Evolutionary conservation across 2,329 filamentous ascomycete species (phyloP).

Genomic region (Phaeosphaeriaceae sp.): DNA sequence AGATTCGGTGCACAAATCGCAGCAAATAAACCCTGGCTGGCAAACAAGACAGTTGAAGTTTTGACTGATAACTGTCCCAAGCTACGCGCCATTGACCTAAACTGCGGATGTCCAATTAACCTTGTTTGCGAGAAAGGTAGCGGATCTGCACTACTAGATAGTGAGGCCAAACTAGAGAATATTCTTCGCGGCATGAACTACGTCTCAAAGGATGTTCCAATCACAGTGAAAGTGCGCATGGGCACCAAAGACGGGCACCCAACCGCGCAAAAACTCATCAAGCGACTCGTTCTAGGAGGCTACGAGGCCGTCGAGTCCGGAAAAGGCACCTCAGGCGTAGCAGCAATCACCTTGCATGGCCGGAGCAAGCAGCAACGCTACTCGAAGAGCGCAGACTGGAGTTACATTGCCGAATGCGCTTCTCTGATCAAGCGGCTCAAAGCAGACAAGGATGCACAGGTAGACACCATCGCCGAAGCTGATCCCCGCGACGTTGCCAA

Average conservation of each 20-base stretch:
- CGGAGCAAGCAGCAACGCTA: conserved; percentile 94
- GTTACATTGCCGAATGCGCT: conserved; percentile 89
- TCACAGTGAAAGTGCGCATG: conserved; percentile 93
- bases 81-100: conserved; percentile 89
- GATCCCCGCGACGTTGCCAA: conserved; percentile 75
- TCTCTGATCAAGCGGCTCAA: conserved; percentile 83
- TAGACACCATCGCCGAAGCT: conserved; percentile 79
- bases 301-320: conserved; percentile 70
- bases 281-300: conserved; percentile 81
- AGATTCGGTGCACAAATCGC: conserved; percentile 94
- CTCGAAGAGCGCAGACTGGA: conserved; percentile 90
- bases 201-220: conserved; percentile 87
- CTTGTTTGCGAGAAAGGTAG: conserved; percentile 87
- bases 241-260: conserved; percentile 82
- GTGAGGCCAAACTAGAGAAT: conserved; percentile 85
- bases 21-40: conserved; percentile 89
- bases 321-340: conserved; percentile 73
- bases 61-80: conserved; percentile 78
- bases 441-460: conserved; percentile 66
- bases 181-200: conserved; percentile 96
- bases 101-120: conserved; percentile 97
- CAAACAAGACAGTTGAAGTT: conserved; percentile 84
- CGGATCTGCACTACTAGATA: conserved; percentile 90
- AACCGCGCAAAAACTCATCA: conserved; percentile 79
- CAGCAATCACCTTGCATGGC: conserved; percentile 94